Evolutionary conservation across 2,329 filamentous ascomycete species (phyloP), one percentile per base, ranked within the genome.

Genomic region (Neonectria magnoliae): DNA sequence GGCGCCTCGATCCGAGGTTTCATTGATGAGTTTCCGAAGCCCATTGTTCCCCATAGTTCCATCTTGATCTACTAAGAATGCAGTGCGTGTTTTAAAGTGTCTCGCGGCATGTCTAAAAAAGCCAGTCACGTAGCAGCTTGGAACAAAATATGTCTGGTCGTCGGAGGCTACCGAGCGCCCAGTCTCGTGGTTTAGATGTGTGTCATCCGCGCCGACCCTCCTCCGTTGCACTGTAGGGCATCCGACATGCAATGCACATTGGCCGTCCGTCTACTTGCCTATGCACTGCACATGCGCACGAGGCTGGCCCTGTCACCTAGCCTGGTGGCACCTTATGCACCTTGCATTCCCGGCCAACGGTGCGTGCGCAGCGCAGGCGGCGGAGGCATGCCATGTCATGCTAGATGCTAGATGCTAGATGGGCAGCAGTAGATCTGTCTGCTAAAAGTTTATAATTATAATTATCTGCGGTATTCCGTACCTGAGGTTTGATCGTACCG

Each of bases 361-460:
- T 70, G 68, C 59, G 67, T 62, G 62, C 69, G 67, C 57, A 71
- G 65, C 47, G 57, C 53, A 64, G 62, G 67, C 57, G 56, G 53
- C 65, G 38, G 56, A 60, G 38, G 62, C 20, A 60, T 68, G 58
- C 61, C 65, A 71, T 71, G 67, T 64, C 62, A 64, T 64, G 63
- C 64, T 55, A 69, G 69, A 68, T 71, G 68, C 29, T 29, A 29
- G 29, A 29, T 64, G 63, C 64, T 55, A 69, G 69, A 68, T 71
- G 68, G 59, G 64, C 64, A 69, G 71, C 71, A 69, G 65, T 63
- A 68, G 71, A 73, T 73, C 71, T 73, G 60, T 73, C 71, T 73
- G 63, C 69, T 64, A 63, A 68, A 68, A 64, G 58, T 53, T 72
- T 56, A 62, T 54, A 31, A 31, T 52, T 64, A 61, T 54, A 54